Conservation (phyloP, 1,139 yeast genomes). For the Hansenula sp. region DNA sequence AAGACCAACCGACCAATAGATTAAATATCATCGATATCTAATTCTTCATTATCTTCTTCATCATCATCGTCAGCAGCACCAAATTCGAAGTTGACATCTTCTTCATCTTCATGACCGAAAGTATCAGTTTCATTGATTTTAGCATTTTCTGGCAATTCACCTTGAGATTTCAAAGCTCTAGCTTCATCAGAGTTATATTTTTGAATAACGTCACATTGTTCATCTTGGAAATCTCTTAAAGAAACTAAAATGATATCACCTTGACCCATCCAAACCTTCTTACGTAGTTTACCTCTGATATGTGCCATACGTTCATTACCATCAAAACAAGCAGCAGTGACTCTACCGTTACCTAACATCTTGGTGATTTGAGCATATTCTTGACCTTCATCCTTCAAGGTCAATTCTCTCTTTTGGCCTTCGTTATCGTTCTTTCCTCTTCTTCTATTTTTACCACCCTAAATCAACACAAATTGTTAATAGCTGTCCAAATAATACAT, state of each 20-base stretch:
- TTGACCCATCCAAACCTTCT: constrained; percentile 99
- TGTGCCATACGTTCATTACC: constrained; percentile 93
- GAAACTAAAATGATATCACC: constrained; percentile 97
- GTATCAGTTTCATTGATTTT: constrained; percentile 98
- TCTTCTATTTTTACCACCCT: constrained; percentile 74
- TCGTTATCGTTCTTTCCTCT: constrained; percentile 97
- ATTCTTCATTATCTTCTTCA: constrained; percentile 70
- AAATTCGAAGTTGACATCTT: constrained; percentile 97
- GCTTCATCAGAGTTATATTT: constrained; percentile 98
- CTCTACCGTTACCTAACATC: constrained; percentile 98
- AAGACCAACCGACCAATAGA: constrained; percentile 2
- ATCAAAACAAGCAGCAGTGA: constrained; percentile 93
- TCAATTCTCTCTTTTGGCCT: constrained; percentile 90
- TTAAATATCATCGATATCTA: constrained; percentile 79
- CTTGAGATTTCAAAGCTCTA: constrained; percentile 90
- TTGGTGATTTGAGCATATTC: constrained; percentile 98
- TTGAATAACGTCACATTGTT: constrained; percentile 96
- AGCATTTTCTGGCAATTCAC: constrained; percentile 95
- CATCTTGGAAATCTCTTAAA: constrained; percentile 97
- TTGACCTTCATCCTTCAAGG: constrained; percentile 92
- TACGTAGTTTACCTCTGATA: constrained; percentile 97
- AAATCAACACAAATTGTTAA: neutral
- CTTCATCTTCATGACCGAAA: constrained; percentile 95
- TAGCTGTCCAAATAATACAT: too few species aligned
- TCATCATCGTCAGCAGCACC: constrained; percentile 89